phyloP scores from a whole-genome alignment of 2,329 filamentous ascomycete genomes.

The Cercospora brassicicola region DNA sequence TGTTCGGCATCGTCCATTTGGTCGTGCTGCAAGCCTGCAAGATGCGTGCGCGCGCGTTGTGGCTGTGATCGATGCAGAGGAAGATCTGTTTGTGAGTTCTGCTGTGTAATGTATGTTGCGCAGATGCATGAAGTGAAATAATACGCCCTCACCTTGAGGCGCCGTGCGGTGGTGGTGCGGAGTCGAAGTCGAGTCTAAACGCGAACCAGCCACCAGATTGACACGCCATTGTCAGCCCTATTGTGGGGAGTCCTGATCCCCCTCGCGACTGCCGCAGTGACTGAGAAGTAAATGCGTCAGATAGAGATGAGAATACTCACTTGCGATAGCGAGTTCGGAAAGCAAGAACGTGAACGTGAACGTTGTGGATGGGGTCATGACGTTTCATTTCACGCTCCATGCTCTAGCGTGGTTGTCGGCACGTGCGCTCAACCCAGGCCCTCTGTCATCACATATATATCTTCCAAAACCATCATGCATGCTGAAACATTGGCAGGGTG shows the following conservation, averaged over 20 bases:
- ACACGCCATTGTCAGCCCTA: slow-evolving; percentile 7
- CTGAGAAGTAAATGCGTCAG: neutral
- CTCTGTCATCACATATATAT: too few species aligned
- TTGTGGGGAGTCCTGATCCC: neutral
- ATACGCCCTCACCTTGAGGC: neutral
- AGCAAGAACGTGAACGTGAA: neutral
- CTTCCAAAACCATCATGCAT: neutral
- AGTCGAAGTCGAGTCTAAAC: slow-evolving; percentile 3
- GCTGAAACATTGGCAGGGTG: neutral
- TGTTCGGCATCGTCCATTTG: neutral
- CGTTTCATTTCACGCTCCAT: neutral
- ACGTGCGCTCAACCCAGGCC: neutral
- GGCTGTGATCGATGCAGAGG: neutral
- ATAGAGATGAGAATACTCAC: neutral
- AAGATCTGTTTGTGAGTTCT: neutral
- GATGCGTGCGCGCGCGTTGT: neutral
- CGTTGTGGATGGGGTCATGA: neutral
- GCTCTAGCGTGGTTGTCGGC: neutral
- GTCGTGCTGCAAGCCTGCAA: neutral
- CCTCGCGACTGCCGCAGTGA: neutral
- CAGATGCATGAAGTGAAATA: neutral
- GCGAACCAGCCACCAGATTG: slow-evolving; percentile 4
- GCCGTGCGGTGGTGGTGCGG: slow-evolving; percentile 2
- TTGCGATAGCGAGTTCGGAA: neutral
- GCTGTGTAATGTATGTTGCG: neutral